A percentile compares a stretch with the other conserved stretches of the same genome.
phyloP scores from a whole-genome alignment of 768 basidiomycete genomes.

The Phallus indusiatus region DNA sequence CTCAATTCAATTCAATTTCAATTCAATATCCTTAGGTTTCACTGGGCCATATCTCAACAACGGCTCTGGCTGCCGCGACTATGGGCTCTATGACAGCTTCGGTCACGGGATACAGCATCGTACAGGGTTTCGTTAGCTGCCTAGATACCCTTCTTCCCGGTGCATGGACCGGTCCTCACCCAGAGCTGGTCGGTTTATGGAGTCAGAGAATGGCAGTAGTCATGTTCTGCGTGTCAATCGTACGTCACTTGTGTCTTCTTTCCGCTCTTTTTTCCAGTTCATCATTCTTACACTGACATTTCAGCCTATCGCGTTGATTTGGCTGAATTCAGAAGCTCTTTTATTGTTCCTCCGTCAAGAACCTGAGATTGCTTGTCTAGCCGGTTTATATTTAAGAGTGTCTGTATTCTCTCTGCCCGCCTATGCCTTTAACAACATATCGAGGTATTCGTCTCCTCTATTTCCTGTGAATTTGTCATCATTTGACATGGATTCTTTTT shows the following conservation, averaged over 20 bases:
- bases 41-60: conserved; percentile 45
- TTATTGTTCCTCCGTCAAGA: conserved; percentile 72
- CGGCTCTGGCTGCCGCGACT: conserved; percentile 41
- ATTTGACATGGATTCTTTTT: neutral
- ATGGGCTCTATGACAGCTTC: conserved; percentile 30
- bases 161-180: conserved; percentile 87
- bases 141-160: conserved; percentile 91
- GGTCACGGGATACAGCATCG: conserved; percentile 35
- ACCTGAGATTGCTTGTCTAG: conserved; percentile 71
- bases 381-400: conserved; percentile 67
- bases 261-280: neutral
- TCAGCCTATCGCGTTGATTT: conserved; percentile 53
- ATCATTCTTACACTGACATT: conserved; percentile 12
- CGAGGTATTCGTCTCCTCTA: conserved; percentile 28
- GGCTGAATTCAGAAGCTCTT: conserved; percentile 77
- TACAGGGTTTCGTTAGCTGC: conserved; percentile 54
- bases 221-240: conserved; percentile 46
- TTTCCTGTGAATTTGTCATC: neutral
- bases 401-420: conserved; percentile 74
- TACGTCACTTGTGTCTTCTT: conserved; percentile 26
- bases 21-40: conserved; percentile 20
- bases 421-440: conserved; percentile 47
- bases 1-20: neutral
- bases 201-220: conserved; percentile 76
- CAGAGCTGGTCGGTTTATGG: conserved; percentile 84